Evolutionary conservation across 2,329 filamentous ascomycete species (phyloP), one percentile per base, ranked within the genome.

Genomic region (Stachybotrys chartarum): DNA sequence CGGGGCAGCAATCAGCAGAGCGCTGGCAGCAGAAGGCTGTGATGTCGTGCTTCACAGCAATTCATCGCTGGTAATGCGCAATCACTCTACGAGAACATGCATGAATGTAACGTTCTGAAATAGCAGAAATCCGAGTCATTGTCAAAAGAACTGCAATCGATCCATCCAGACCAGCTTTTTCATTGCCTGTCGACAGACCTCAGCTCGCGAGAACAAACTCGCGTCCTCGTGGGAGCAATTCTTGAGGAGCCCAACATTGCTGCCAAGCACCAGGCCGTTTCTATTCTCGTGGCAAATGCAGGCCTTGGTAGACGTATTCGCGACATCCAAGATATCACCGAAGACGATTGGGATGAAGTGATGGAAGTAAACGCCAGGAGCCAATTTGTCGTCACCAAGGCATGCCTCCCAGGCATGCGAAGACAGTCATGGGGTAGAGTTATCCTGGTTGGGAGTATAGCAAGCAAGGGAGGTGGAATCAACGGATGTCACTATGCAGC

Each of bases 401-500:
- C 63, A 1, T 70, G 68, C 47, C 39, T 70, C 3, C 54, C 60
- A 12, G 65, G 64, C 0, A 71, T 71, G 68, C 60, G 68, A 7
- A 30, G 53, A 0, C 68, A 71, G 55, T 52, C 56, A 1, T 71
- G 67, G 68, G 68, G 68, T 2, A 57, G 68, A 0, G 61, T 71
- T 7, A 61, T 71, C 14, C 55, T 71, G 10, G 60, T 71, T 2
- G 68, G 68, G 7, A 71, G 68, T 51, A 70, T 71, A 24, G 66
- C 68, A 12, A 63, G 66, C 47, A 58, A 61, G 17, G 68, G 68
- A 1, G 67, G 68, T 0, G 68, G 68, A 0, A 63, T 71, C 14
- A 71, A 71, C 24, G 68, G 68, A 3, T 71, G 68, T 2, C 68
- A 70, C 16, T 70, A 71, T n/a, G 67, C 68, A 4, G 66, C 69